Percentiles rank a stretch among this genome's conserved stretches.
These are phyloP conservation scores for Spatholobus suberectus DNA, from an alignment of 306 rosid genomes.

Conservation along the genomic window DNA sequence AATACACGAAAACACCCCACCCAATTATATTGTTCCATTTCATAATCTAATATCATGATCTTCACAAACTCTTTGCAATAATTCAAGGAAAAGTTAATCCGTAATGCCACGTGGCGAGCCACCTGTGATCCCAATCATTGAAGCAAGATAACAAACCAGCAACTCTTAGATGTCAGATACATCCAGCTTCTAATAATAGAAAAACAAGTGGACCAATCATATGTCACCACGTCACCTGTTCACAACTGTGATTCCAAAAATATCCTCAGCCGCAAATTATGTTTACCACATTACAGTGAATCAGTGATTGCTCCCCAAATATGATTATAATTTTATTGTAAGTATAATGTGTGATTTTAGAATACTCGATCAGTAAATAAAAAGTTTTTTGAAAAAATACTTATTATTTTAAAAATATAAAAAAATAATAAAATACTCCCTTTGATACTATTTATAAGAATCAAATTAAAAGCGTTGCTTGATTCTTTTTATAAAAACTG, in stretches of 20 bases:
- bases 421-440: no score
- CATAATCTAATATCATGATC: constrained; percentile 11
- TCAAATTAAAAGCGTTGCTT: no score
- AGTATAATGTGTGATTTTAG: no score
- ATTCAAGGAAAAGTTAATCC: constrained; percentile 19
- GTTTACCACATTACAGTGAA: neutral
- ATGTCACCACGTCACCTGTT: neutral
- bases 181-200: neutral
- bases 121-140: constrained; percentile 37
- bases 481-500: no score
- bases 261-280: neutral
- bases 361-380: no score
- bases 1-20: constrained; percentile 23
- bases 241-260: neutral
- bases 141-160: constrained; percentile 24
- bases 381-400: no score
- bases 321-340: no score
- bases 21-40: constrained; percentile 48
- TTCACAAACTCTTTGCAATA: constrained; percentile 49
- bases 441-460: no score
- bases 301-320: no score
- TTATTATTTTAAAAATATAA: no score
- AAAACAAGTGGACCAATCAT: constrained; percentile 5
- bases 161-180: neutral
- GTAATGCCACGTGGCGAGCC: neutral